Evolutionary conservation across 495 filamentous ascomycete genomes (phyloP), one percentile per base, ranked within the genome.

Genomic region (Lophiotrema nucula): DNA sequence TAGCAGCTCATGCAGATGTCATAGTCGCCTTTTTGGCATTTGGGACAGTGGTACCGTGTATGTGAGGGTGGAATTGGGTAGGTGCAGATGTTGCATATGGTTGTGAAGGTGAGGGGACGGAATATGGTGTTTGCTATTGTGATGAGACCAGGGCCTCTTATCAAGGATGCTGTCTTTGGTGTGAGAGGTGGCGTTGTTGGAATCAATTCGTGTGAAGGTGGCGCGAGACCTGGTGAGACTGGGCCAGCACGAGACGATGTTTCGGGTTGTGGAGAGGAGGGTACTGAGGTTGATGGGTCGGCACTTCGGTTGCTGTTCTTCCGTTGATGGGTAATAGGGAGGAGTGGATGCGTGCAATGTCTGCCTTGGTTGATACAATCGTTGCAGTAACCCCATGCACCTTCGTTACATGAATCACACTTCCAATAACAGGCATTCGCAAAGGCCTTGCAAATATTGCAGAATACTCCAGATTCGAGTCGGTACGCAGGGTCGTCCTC

Each of bases 371-470:
- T 89, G 24, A 95, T 88, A 66, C 91, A 96, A 53, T 72, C 67
- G 56, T 86, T 86, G 72, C 91, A 96, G 65, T 88, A 96, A 0
- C 91, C 91, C 91, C 90, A 96, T 65, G 91, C 90, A 23, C 88
- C 90, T 50, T 92, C 85, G 64, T 95, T 95, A 72, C 91, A 96
- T 33, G 76, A 62, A 51, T 82, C 81, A 70, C 91, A 96, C 55
- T 86, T 81, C 90, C 90, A 96, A 67, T 85, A 90, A 67, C 86
- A 89, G 21, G 84, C 79, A 56, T 93, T 89, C 0, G 88, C 76
- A 70, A 80, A 84, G 0, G 79, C 76, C n/a, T 76, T 71, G 65
- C 91, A 96, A 37, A 80, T 78, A 23, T 82, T 79, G 72, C 91
- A 96, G 70, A 96, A 96, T 21, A 85, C 79, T n/a, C 91, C 91